These are phyloP conservation scores for Solanum virginianum DNA, from an alignment of 257 asterid species.

Conservation along the genomic window DNA sequence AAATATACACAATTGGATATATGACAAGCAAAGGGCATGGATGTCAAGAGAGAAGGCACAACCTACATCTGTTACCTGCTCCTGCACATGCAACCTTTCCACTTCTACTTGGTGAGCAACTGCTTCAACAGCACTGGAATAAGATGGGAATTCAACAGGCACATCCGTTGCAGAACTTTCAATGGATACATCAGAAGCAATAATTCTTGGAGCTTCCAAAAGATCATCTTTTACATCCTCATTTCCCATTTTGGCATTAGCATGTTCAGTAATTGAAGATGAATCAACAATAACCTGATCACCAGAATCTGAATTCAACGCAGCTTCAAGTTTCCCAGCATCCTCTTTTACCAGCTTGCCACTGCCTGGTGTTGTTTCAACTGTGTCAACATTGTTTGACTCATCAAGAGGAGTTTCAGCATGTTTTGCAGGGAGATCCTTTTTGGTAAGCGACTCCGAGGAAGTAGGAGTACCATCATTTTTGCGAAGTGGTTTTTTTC, in stretches of 20 bases:
- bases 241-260: slow-evolving; percentile 14
- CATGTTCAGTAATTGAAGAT: slow-evolving; percentile 16
- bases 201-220: slow-evolving; percentile 11
- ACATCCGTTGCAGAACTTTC: slow-evolving; percentile 15
- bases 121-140: neutral
- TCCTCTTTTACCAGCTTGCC: slow-evolving; percentile 19
- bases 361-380: slow-evolving; percentile 18
- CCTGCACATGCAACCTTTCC: slow-evolving; percentile 32
- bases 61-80: slow-evolving; percentile 99
- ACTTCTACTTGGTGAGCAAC: slow-evolving; percentile 1
- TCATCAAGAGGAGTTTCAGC: slow-evolving; percentile 16
- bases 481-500: slow-evolving; percentile 23
- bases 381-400: slow-evolving; percentile 14
- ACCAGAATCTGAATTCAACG: slow-evolving; percentile 9
- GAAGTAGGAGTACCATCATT: slow-evolving; percentile 12
- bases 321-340: slow-evolving; percentile 12
- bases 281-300: slow-evolving; percentile 5
- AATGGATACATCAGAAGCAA: slow-evolving; percentile 16
- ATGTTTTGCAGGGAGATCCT: slow-evolving; percentile 17
- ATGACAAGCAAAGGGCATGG: neutral
- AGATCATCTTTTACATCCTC: slow-evolving; percentile 19
- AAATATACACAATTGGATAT: slow-evolving; percentile 4
- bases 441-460: slow-evolving; percentile 24
- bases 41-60: slow-evolving; percentile 80
- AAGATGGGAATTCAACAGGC: slow-evolving; percentile 24